phyloP scores from a whole-genome alignment of 2,329 filamentous ascomycete genomes.

The Mycosphaerelloides madeirae region DNA sequence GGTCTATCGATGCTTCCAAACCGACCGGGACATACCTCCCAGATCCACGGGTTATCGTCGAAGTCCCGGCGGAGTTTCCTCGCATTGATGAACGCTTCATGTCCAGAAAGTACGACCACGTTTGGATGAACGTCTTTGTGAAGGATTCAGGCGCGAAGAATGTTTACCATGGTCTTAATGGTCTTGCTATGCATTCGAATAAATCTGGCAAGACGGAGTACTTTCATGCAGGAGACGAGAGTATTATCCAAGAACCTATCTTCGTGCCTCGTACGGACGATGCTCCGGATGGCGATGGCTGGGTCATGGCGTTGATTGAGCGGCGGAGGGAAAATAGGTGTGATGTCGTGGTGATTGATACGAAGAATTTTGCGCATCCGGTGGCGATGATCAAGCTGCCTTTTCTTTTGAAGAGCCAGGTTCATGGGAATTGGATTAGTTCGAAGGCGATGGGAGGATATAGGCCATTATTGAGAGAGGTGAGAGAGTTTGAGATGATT shows the following conservation, averaged over 20 bases:
- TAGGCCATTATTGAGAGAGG: not conserved
- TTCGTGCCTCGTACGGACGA: constrained; percentile 46
- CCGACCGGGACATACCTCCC: constrained; percentile 24
- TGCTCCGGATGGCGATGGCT: constrained; percentile 48
- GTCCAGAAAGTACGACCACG: constrained; percentile 36
- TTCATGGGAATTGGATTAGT: constrained; percentile 14
- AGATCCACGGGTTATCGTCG: constrained; percentile 31
- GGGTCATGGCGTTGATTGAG: constrained; percentile 44
- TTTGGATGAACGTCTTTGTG: constrained; percentile 40
- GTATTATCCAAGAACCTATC: constrained; percentile 51
- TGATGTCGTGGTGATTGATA: constrained; percentile 42
- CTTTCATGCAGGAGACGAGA: constrained; percentile 35
- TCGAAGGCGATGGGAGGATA: not conserved
- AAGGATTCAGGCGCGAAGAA: constrained; percentile 30
- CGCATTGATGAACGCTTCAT: constrained; percentile 44
- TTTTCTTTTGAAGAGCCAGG: constrained; percentile 23
- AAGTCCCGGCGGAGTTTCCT: constrained; percentile 42
- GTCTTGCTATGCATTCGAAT: constrained; percentile 14
- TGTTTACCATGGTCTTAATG: constrained; percentile 24
- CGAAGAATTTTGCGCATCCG: constrained; percentile 36
- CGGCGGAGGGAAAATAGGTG: constrained; percentile 17
- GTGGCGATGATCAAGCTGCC: constrained; percentile 41
- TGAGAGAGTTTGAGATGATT: not conserved
- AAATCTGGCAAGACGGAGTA: constrained; percentile 29
- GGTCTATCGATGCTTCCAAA: constrained; percentile 36